Percentiles rank a stretch among this genome's conserved stretches.
Evolutionary conservation across 139 green algal genomes (phyloP).

Genomic region (Chlamydomonas schloesseri): DNA sequence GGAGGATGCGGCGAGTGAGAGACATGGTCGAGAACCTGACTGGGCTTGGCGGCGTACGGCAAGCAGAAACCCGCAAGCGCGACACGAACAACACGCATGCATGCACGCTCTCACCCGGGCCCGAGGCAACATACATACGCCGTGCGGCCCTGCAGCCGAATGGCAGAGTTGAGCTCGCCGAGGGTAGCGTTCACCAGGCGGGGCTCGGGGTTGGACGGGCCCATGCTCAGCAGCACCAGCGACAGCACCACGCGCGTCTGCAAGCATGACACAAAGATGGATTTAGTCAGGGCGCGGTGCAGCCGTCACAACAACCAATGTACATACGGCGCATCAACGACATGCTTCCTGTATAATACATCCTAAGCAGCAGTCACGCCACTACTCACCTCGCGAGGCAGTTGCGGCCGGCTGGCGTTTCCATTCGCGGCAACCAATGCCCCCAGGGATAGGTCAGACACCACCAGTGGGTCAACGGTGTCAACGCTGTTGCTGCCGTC

Average conservation of each 20-base stretch:
- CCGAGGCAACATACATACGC: conserved; percentile 60
- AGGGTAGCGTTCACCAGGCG: not conserved
- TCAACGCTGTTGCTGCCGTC: no score
- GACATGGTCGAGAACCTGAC: no score
- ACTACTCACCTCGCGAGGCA: not conserved
- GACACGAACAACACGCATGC: not conserved
- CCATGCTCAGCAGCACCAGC: conserved; percentile 15
- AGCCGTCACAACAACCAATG: no score
- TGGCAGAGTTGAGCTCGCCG: conserved; percentile 14
- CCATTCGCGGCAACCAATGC: not conserved
- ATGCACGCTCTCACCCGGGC: conserved; percentile 3
- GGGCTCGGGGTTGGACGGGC: not conserved
- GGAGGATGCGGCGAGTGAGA: no score
- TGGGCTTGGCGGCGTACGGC: not conserved
- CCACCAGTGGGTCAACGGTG: not conserved
- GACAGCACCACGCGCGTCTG: conserved; percentile 31
- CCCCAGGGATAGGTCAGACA: not conserved
- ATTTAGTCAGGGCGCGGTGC: no score
- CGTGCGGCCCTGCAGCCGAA: conserved; percentile 59
- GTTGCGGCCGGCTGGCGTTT: not conserved
- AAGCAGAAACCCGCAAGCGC: no score
- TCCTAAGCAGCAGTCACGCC: no score
- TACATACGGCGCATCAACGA: no score
- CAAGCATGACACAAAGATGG: no score
- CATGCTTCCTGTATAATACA: no score